phyloP scores from a whole-genome alignment of 768 basidiomycete genomes.

The Mycena olivaceomarginata region DNA sequence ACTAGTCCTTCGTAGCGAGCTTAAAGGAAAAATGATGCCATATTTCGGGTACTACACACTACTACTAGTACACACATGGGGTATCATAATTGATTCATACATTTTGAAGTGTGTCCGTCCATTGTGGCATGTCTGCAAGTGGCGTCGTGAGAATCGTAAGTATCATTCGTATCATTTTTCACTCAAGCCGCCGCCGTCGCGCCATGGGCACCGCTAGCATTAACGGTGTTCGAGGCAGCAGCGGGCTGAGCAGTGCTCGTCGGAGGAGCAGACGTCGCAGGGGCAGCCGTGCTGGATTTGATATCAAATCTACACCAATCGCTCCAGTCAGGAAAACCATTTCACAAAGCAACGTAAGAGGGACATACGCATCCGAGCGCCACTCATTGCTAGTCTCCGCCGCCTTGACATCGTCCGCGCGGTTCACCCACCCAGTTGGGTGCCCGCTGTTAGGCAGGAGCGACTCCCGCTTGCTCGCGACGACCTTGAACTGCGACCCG shows the following conservation, averaged over 20 bases:
- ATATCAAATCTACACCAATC: slow-evolving; percentile 17
- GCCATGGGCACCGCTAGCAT: slow-evolving; percentile 6
- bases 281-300: background rate
- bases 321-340: background rate
- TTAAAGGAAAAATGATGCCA: background rate
- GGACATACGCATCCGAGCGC: slow-evolving; percentile 64
- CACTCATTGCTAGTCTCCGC: slow-evolving; percentile 58
- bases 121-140: background rate
- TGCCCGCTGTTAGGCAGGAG: slow-evolving; percentile 79
- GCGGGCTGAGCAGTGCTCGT: slow-evolving; percentile 2
- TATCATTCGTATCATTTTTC: slow-evolving; percentile 6
- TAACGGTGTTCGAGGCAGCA: background rate
- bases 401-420: slow-evolving; percentile 61
- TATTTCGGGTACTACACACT: background rate
- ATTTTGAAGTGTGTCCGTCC: slow-evolving; percentile 12
- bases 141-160: background rate
- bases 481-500: slow-evolving; percentile 86
- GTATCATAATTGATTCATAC: background rate
- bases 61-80: too few relatives aligned
- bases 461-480: slow-evolving; percentile 82
- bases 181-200: slow-evolving; percentile 2
- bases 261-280: background rate
- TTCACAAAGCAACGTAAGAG: background rate
- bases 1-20: slow-evolving; percentile 2
- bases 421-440: slow-evolving; percentile 84